Evolutionary conservation across 345 rosid species (phyloP), one percentile per base, ranked within the genome.

Genomic region (Nasturtium officinale): DNA sequence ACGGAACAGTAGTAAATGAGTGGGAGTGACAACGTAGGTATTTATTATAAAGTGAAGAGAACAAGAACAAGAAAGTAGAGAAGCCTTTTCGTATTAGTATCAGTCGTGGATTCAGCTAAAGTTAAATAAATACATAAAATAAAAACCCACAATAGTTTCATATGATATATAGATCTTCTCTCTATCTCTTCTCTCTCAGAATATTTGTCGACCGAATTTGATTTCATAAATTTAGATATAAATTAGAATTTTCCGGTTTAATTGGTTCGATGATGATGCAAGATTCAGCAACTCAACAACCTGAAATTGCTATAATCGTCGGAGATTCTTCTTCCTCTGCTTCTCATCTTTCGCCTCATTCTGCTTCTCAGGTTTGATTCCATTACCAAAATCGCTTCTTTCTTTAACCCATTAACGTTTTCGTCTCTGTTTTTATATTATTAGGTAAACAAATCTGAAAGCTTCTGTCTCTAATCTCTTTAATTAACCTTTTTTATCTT

Each of bases 221-320:
- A 69, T 71, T 56, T 76, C 47, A 7, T 60, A 75, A 8, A 7
- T 38, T 61, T 12, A 17, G 3, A 18, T 61, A 10, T 28, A 23
- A 33, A 16, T 53, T 40, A 17, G 2, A 17, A 37, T 18, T 0
- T 33, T 48, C 51, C 2, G 71, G 71, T 70, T 70, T 63, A 56
- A 33, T 54, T 38, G 68, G 76, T 70, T 58, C n/a, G 71, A 57
- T 7, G 6, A 77, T 18, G 76, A 56, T 33, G 75, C 59, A 46
- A 76, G 79, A 77, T 28, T 56, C 67, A n/a, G 65, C 54, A 64
- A 71, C 56, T 70, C 66, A 70, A 71, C 72, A 71, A 47, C 61
- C 76, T 11, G 35, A 69, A 15, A 20, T 64, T 7, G 54, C 61
- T 70, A 64, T 48, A 15, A 64, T 70, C 76, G 56, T 70, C 37